A percentile compares a stretch with the other conserved stretches of the same genome.
Evolutionary conservation across 768 basidiomycete species (phyloP).

Genomic region (Boletus rufocinnamomeus): DNA sequence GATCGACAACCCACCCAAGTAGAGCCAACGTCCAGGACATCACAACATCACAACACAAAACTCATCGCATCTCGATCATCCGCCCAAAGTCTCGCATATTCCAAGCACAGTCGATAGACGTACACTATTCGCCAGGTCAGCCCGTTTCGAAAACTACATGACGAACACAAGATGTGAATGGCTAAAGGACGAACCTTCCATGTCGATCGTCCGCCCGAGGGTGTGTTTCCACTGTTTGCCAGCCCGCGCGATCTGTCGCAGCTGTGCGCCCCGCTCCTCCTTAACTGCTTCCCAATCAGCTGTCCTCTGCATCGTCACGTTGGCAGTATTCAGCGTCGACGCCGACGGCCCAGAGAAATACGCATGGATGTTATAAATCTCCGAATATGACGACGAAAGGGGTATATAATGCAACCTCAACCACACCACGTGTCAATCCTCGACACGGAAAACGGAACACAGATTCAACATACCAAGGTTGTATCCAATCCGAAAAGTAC

Average conservation of each 20-base stretch:
- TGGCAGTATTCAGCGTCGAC: constrained; percentile 54
- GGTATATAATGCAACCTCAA: constrained; percentile 94
- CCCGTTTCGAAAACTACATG: neutral
- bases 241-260: constrained; percentile 83
- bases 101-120: constrained; percentile 83
- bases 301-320: constrained; percentile 44
- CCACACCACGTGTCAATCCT: neutral
- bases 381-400: constrained; percentile 79
- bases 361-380: constrained; percentile 91
- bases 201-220: constrained; percentile 80
- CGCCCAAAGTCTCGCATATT: constrained; percentile 83
- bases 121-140: constrained; percentile 53
- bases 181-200: constrained; percentile 70
- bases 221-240: constrained; percentile 93
- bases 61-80: constrained; percentile 81
- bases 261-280: constrained; percentile 66
- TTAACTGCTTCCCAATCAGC: constrained; percentile 35
- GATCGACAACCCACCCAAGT: neutral
- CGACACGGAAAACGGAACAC: neutral
- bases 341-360: constrained; percentile 88
- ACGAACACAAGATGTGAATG: neutral
- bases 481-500: constrained; percentile 88
- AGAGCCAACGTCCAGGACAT: constrained; percentile 1
- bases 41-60: constrained; percentile 30
- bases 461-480: constrained; percentile 67